Evolutionary conservation across 345 rosid genomes (phyloP).

Genomic region (Dipteronia dyeriana): DNA sequence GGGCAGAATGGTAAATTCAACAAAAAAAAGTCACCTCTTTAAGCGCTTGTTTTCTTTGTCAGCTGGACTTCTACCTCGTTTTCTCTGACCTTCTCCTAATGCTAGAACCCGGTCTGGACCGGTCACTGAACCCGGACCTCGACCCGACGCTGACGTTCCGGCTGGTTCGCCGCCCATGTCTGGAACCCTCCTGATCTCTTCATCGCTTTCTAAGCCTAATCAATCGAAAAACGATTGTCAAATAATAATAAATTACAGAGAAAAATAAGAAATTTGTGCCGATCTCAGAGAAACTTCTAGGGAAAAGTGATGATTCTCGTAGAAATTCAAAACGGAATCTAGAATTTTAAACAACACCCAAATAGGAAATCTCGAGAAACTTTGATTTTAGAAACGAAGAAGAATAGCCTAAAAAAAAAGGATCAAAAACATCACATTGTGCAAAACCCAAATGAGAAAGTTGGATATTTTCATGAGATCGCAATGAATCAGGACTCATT

Average conservation of each 20-base stretch:
- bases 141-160: slow-evolving; percentile 48
- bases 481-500: not conserved
- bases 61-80: slow-evolving; percentile 84
- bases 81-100: slow-evolving; percentile 62
- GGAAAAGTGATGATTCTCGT: slow-evolving; percentile 13
- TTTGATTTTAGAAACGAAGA: not conserved
- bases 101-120: slow-evolving; percentile 52
- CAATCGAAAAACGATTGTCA: not conserved
- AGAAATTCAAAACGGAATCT: slow-evolving; percentile 17
- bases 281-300: slow-evolving; percentile 29
- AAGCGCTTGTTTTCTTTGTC: slow-evolving; percentile 92
- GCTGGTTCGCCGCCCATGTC: slow-evolving; percentile 71
- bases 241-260: not conserved
- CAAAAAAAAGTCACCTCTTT: slow-evolving; percentile 51
- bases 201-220: slow-evolving; percentile 91
- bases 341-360: slow-evolving; percentile 10
- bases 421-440: slow-evolving; percentile 3
- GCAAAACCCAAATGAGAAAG: slow-evolving; percentile 9
- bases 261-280: slow-evolving; percentile 19
- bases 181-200: slow-evolving; percentile 95
- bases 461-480: not conserved
- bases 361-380: not conserved
- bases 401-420: not conserved
- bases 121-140: slow-evolving; percentile 41
- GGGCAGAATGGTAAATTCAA: not conserved